Percentiles rank a stretch among this genome's conserved stretches.
These are phyloP conservation scores for Ceratobasidium sp. DNA, from an alignment of 1,284 basidiomycete species.

Conservation along the genomic window DNA sequence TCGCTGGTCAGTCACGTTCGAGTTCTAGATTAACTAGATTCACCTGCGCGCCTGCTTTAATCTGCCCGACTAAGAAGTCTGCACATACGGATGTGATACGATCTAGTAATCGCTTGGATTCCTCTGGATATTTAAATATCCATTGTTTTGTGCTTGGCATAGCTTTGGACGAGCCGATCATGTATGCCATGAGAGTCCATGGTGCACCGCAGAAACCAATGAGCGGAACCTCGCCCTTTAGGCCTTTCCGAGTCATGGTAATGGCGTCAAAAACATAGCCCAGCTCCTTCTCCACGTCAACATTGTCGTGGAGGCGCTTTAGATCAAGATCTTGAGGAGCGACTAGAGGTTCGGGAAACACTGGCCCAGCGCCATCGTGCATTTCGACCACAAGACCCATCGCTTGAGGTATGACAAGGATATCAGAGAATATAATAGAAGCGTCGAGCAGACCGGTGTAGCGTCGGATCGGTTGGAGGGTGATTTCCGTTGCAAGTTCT, in stretches of 20 bases:
- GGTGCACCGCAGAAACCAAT: slow-evolving; percentile 97
- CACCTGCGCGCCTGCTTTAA: slow-evolving; percentile 93
- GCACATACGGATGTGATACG: slow-evolving; percentile 88
- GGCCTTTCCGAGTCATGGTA: slow-evolving; percentile 79
- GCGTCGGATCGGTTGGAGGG: slow-evolving; percentile 90
- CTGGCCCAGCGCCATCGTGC: slow-evolving; percentile 83
- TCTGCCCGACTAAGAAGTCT: slow-evolving; percentile 90
- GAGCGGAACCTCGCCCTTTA: slow-evolving; percentile 89
- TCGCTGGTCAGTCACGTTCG: background rate
- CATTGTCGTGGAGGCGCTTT: slow-evolving; percentile 67
- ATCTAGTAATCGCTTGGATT: slow-evolving; percentile 80
- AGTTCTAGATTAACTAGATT: slow-evolving; percentile 50
- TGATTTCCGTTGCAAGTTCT: slow-evolving; percentile 85
- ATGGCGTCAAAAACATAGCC: slow-evolving; percentile 94
- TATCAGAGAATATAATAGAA: slow-evolving; percentile 96
- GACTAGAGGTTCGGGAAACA: slow-evolving; percentile 85
- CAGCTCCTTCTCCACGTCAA: slow-evolving; percentile 85
- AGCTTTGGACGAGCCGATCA: slow-evolving; percentile 92
- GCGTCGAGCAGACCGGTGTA: slow-evolving; percentile 90
- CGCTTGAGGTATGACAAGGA: slow-evolving; percentile 95
- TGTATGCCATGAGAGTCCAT: slow-evolving; percentile 97
- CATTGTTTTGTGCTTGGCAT: slow-evolving; percentile 91
- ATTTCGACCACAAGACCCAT: slow-evolving; percentile 95
- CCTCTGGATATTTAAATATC: slow-evolving; percentile 89
- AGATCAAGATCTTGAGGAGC: slow-evolving; percentile 77